Base-by-base conservation (phyloP, 2,329 filamentous ascomycete species). In the Microcyclospora tardicrescens region DNA sequence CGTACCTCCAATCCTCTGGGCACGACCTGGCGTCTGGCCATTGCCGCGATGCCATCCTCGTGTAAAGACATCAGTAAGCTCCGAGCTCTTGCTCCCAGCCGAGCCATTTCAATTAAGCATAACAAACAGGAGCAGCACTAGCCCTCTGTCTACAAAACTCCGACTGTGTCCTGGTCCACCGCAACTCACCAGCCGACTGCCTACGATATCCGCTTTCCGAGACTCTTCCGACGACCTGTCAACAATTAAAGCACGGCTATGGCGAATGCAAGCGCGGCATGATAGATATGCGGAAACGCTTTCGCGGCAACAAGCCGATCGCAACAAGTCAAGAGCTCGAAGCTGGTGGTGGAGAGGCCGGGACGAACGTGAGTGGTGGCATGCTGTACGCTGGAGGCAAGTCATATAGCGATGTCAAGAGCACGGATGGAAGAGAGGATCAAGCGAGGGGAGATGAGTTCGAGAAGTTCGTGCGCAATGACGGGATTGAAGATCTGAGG, bases 281-380 rank as follows among this genome's bases (percentile, higher is more conserved):
- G 77, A 82, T 96, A 52, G 91, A 98, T 61, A 98, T 98, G 91
- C 84, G 91, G 61, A 96, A 96, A 68, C 81, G 91, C 28, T 96
- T 98, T 65, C 77, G 91, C 40, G 91, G 91, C 42, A 96, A 96
- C 67, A 77, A 85, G 60, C 86, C 91, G 38, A 79, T 93, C 48
- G 71, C 76, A 16, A 75, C 81, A 48, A 69, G 77, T 52, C 71
- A 77, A 56, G 70, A 79, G 48, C 61, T 74, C 40, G 78, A 84
- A 49, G 66, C 66, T 16, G 65, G 66, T 10, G 48, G 49, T 16
- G 56, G 59, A 34, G 49, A 55, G 27, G 52, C 53, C 32, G 72
- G 36, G 45, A 46, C 33, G 43, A 43, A 16, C 42, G 50, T 13
- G 38, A 50, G 16, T 43, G 30, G 30, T 5, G 30, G 30, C 14